phyloP scores from a whole-genome alignment of 208 protist genomes.

The Leptomonas pyrrhocoris region DNA sequence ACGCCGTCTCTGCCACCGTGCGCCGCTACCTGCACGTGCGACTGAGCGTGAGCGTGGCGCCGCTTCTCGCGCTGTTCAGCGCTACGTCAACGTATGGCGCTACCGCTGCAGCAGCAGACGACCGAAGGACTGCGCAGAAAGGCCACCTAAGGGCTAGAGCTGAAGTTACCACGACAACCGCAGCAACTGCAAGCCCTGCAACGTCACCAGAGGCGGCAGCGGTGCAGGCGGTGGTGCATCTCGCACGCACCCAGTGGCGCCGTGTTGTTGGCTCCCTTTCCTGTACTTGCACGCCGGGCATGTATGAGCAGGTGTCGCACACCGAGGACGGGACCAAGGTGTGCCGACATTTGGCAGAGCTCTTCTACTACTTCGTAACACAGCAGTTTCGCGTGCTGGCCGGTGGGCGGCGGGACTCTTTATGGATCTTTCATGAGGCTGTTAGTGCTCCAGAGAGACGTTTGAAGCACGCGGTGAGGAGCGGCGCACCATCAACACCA shows the following conservation, averaged over 20 bases:
- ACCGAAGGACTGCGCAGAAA: not conserved
- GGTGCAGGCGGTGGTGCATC: constrained; percentile 8
- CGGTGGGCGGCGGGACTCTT: not conserved
- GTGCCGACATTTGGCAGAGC: constrained; percentile 78
- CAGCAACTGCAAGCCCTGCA: not conserved
- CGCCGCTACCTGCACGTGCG: constrained; percentile 62
- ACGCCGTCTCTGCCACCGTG: constrained; percentile 51
- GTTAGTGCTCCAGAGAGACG: not conserved
- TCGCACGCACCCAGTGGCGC: constrained; percentile 38
- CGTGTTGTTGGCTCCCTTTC: constrained; percentile 43
- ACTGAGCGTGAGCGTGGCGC: constrained; percentile 44
- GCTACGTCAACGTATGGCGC: not conserved
- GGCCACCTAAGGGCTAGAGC: not conserved
- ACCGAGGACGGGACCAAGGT: constrained; percentile 54
- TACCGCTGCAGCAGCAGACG: not conserved
- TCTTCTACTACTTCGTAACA: constrained; percentile 66
- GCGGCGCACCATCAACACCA: not conserved
- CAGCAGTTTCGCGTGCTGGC: constrained; percentile 33
- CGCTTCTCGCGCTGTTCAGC: constrained; percentile 30
- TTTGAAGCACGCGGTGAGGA: not conserved
- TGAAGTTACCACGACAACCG: not conserved
- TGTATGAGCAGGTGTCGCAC: constrained; percentile 47
- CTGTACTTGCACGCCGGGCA: constrained; percentile 69
- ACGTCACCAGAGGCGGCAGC: not conserved
- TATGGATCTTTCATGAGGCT: not conserved